Evolutionary conservation across 768 basidiomycete species (phyloP), one percentile per base, ranked within the genome.

Genomic region (Lepiota brunneoincarnata): DNA sequence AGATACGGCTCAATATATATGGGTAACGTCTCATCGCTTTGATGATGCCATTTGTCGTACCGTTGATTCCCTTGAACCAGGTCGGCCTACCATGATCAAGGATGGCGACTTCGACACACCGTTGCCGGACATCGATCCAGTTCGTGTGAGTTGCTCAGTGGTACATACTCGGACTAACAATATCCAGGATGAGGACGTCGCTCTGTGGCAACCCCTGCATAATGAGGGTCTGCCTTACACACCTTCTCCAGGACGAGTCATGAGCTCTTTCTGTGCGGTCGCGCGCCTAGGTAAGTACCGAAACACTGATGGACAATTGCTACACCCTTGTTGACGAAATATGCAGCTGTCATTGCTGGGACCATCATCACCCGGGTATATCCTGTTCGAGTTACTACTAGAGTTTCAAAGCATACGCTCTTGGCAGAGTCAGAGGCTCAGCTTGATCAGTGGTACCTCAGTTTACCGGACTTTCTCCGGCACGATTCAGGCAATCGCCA

Each of bases 1-100:
- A 61, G 88, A 64, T 82, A 87, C 65, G 82, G 83, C 3, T 87
- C 86, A 20, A 75, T 87, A 28, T 91, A 88, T 68, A 84, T 91
- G 79, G 87, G 86, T 82, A 63, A 20, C 69, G n/a, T 55, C 39
- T 39, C 52, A 23, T 28, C 31, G 31, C 31, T 31, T 31, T 31
- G 31, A 31, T 31, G 26, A 7, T 28, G 31, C 6, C 7, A 31
- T 31, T n/a, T 31, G 3, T 31, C 31, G 7, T 6, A 6, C 52
- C 43, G 41, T 2, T 18, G 10, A 31, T 60, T 46, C 56, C 35
- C 24, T 50, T n/a, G 48, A 41, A 34, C 15, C 51, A 82, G 86
- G 87, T 26, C 83, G 88, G 12, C 87, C 88, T 5, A 75, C 81
- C 40, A 75, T 81, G 58, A 87, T 91, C 28, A 74, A 80, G 54